Conservation (phyloP, 371 early-diverging fungal genomes). For the Apophysomyces elegans region DNA sequence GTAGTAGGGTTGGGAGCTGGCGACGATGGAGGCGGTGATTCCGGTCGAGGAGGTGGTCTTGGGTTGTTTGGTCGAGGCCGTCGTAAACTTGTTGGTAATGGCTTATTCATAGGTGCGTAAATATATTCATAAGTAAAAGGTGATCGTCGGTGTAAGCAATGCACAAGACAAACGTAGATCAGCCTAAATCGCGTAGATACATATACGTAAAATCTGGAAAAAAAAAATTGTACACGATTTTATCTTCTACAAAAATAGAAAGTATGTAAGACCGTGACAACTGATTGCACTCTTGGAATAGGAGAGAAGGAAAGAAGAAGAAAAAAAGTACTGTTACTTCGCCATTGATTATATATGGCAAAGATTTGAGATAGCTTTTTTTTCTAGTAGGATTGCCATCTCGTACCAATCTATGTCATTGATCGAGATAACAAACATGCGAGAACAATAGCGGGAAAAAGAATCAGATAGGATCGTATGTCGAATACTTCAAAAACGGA, state of each 20-base stretch:
- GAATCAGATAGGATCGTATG: neutral
- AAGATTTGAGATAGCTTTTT: too few species aligned
- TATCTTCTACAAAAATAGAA: conserved; percentile 8
- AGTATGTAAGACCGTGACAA: neutral
- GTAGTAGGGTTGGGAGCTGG: conserved; percentile 16
- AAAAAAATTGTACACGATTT: conserved; percentile 5
- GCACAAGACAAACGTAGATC: neutral
- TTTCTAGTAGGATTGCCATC: too few species aligned
- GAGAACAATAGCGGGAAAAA: neutral
- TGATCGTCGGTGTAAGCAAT: conserved; percentile 3
- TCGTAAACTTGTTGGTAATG: neutral
- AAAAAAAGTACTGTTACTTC: neutral
- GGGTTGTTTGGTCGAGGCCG: conserved; percentile 7
- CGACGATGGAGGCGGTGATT: conserved; percentile 4
- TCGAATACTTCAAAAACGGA: neutral
- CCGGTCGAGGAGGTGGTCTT: conserved; percentile 1
- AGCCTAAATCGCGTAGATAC: neutral
- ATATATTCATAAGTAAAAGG: neutral
- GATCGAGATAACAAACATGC: neutral
- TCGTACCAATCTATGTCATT: neutral
- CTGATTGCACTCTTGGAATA: neutral
- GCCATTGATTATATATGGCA: neutral
- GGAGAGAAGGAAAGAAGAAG: neutral
- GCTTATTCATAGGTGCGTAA: neutral
- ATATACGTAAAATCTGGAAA: conserved; percentile 1